phyloP scores from a whole-genome alignment of 441 rosid species.

The Croton setiger region DNA sequence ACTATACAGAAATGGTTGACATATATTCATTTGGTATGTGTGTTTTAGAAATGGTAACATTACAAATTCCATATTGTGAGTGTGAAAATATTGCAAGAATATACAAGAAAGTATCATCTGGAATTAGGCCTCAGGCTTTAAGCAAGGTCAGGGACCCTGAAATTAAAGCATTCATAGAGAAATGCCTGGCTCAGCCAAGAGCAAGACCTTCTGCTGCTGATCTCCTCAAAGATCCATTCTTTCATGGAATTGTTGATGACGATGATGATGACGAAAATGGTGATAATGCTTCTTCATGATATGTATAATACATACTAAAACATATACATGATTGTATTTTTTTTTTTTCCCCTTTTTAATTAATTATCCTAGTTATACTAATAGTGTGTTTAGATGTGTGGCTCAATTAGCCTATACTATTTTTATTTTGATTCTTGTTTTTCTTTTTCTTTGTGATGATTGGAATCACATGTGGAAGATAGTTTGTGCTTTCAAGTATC shows the following conservation, averaged over 20 bases:
- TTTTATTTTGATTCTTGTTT: not conserved
- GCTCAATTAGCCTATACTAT: not conserved
- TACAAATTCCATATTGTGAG: slow-evolving; percentile 61
- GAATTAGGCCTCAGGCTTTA: slow-evolving; percentile 64
- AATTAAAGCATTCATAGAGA: slow-evolving; percentile 64
- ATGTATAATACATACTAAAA: not conserved
- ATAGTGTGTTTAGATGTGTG: not conserved
- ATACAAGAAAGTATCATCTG: slow-evolving; percentile 62
- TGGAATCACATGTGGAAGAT: slow-evolving; percentile 6
- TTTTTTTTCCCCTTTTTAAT: not conserved
- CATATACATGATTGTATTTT: not conserved
- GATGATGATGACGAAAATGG: slow-evolving; percentile 23
- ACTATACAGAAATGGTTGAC: slow-evolving; percentile 64
- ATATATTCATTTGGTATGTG: slow-evolving; percentile 74
- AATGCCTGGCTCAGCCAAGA: slow-evolving; percentile 60
- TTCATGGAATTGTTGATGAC: slow-evolving; percentile 25
- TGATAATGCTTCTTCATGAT: not conserved
- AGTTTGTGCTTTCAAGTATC: not conserved
- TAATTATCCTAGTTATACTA: slow-evolving; percentile 2
- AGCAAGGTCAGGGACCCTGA: slow-evolving; percentile 54
- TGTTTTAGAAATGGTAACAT: slow-evolving; percentile 62
- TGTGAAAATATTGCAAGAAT: slow-evolving; percentile 62
- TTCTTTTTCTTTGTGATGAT: slow-evolving; percentile 3
- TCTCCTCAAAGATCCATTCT: slow-evolving; percentile 62
- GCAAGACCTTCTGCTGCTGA: slow-evolving; percentile 55